phyloP scores from a whole-genome alignment of 495 filamentous ascomycete species.

The Barbatosphaeria neglecta region DNA sequence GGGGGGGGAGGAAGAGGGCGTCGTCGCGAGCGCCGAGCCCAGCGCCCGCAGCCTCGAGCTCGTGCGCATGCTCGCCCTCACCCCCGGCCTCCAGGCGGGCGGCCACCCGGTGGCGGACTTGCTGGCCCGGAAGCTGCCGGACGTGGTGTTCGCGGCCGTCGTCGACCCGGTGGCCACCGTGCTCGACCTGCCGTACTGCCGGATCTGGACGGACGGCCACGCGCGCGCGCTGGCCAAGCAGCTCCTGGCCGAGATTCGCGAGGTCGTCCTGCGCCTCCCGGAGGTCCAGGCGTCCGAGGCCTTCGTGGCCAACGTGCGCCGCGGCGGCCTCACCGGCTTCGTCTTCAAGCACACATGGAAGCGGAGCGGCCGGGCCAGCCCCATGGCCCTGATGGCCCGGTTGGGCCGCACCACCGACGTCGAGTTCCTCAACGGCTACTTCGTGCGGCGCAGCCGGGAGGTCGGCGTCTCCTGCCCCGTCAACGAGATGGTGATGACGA shows the following conservation, averaged over 20 bases:
- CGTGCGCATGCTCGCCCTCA: slow-evolving; percentile 15
- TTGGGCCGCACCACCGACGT: slow-evolving; percentile 53
- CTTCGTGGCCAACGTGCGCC: slow-evolving; percentile 43
- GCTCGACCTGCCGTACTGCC: slow-evolving; percentile 58
- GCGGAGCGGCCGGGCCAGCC: slow-evolving; percentile 44
- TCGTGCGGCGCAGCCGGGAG: slow-evolving; percentile 57
- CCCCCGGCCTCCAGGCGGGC: slow-evolving; percentile 15
- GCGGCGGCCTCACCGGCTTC: slow-evolving; percentile 35
- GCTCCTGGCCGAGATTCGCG: slow-evolving; percentile 41
- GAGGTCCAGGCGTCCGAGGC: slow-evolving; percentile 55
- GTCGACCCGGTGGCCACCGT: slow-evolving; percentile 70
- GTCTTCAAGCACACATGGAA: slow-evolving; percentile 21
- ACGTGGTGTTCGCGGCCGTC: slow-evolving; percentile 59
- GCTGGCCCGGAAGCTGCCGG: slow-evolving; percentile 48
- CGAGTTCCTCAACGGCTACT: slow-evolving; percentile 73
- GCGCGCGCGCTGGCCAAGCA: slow-evolving; percentile 54
- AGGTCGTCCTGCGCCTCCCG: slow-evolving; percentile 27
- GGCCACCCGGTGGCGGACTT: slow-evolving; percentile 14
- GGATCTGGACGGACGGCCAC: slow-evolving; percentile 50
- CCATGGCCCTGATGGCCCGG: slow-evolving; percentile 51
- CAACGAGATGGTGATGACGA: slow-evolving; percentile 33
- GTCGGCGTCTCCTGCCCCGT: slow-evolving; percentile 50
- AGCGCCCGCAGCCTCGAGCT: slow-evolving; percentile 14
- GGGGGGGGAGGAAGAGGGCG: no score
- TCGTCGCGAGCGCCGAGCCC: no score